phyloP scores from a whole-genome alignment of 2,329 filamentous ascomycete species.

The Ophiostoma ulmi region DNA sequence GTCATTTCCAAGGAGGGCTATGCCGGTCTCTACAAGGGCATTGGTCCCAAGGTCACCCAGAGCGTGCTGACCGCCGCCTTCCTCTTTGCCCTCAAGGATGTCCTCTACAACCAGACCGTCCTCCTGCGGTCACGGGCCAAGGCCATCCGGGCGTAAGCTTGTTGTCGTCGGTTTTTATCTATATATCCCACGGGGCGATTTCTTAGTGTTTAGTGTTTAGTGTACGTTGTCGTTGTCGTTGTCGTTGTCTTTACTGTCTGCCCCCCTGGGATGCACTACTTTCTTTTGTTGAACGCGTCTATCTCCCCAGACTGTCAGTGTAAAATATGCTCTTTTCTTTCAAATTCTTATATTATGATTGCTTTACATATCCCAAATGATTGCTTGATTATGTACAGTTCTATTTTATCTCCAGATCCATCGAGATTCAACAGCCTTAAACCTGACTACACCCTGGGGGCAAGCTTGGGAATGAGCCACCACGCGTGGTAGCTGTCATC shows the following conservation, averaged over 20 bases:
- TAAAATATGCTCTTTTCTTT: conserved; percentile 8
- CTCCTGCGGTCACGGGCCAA: conserved; percentile 52
- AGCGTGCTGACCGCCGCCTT: conserved; percentile 95
- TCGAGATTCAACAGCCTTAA: background rate
- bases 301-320: background rate
- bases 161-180: background rate
- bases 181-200: background rate
- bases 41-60: conserved; percentile 93
- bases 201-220: background rate
- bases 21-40: conserved; percentile 89
- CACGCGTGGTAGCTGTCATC: conserved; percentile 57
- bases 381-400: background rate
- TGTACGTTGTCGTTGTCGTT: background rate
- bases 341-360: background rate
- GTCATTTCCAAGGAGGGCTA: conserved; percentile 91
- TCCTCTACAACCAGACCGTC: conserved; percentile 78
- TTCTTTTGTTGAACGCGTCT: background rate
- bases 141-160: conserved; percentile 34
- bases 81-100: conserved; percentile 97
- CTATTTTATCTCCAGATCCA: background rate
- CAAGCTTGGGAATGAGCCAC: conserved; percentile 57
- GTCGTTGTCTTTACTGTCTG: background rate
- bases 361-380: background rate
- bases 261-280: background rate
- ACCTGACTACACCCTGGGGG: background rate